phyloP scores from a whole-genome alignment of 164 flowering plant species.

The Warburgia ugandensis region DNA sequence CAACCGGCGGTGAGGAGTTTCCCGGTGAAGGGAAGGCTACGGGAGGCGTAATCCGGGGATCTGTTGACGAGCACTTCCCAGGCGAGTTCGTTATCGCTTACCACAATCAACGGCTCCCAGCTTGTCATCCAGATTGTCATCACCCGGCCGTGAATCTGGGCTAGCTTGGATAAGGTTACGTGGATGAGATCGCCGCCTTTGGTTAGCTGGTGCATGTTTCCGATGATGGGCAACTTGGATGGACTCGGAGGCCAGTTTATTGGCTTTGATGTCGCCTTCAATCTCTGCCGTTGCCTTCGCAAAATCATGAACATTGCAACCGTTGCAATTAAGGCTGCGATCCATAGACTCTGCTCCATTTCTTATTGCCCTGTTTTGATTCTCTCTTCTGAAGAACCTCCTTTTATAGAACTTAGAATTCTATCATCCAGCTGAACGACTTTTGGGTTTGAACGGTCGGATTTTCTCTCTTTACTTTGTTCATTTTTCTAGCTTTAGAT shows the following conservation, averaged over 20 bases:
- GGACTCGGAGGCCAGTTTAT: conserved; percentile 1
- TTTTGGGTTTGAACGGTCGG: too few species aligned
- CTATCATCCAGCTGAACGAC: too few species aligned
- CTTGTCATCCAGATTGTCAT: not conserved
- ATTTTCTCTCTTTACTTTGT: too few species aligned
- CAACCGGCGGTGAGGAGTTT: conserved; percentile 3
- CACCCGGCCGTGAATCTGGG: not conserved
- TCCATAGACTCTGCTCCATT: too few species aligned
- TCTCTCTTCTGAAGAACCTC: too few species aligned
- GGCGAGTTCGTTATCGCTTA: conserved; percentile 8
- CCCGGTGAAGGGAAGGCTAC: not conserved
- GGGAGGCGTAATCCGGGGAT: not conserved
- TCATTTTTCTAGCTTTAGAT: too few species aligned
- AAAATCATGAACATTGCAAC: too few species aligned
- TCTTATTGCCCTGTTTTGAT: too few species aligned
- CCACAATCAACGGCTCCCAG: conserved; percentile 5
- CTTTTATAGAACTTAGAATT: too few species aligned
- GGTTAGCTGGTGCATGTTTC: conserved; percentile 4
- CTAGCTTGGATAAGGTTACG: not conserved
- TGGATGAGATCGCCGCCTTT: not conserved
- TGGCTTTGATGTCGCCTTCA: not conserved
- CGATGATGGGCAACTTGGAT: not conserved
- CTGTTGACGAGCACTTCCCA: conserved; percentile 12
- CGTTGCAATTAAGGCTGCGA: too few species aligned
- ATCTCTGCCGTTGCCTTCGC: not conserved